These are phyloP conservation scores for Saccharomycopsis olivae DNA, from an alignment of 805 yeast species.

Conservation along the genomic window DNA sequence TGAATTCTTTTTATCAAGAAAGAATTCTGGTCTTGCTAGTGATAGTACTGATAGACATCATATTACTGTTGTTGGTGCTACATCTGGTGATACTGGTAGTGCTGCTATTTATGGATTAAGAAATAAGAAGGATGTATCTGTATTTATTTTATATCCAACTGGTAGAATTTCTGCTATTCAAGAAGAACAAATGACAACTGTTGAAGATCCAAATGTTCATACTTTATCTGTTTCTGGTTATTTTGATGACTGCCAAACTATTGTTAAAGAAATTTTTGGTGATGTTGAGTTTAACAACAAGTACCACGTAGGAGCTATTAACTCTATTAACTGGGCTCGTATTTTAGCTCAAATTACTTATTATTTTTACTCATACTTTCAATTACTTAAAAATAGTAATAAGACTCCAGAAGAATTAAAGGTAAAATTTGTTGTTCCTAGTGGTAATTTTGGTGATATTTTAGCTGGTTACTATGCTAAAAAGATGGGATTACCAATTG, in stretches of 20 bases:
- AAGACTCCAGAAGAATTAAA: constrained; percentile 29
- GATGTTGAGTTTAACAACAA: constrained; percentile 79
- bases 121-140: constrained; percentile 96
- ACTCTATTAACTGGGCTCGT: constrained; percentile 98
- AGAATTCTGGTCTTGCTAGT: constrained; percentile 43
- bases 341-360: constrained; percentile 96
- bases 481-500: constrained; percentile 90
- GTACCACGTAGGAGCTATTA: constrained; percentile 95
- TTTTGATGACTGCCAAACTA: constrained; percentile 96
- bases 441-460: constrained; percentile 97
- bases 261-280: constrained; percentile 87
- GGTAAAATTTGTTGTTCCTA: constrained; percentile 86
- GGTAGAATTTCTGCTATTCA: constrained; percentile 97
- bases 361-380: constrained; percentile 88
- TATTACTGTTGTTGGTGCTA: constrained; percentile 96
- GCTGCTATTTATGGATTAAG: constrained; percentile 98
- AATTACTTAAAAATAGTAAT: constrained; percentile 34
- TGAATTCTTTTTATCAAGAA: constrained; percentile 79
- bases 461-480: constrained; percentile 93
- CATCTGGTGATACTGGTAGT: constrained; percentile 98
- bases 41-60: constrained; percentile 51
- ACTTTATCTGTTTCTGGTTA: constrained; percentile 93
- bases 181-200: constrained; percentile 98
- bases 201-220: constrained; percentile 84
- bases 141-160: constrained; percentile 91